Percentiles rank a stretch among this genome's conserved stretches.
Evolutionary conservation across 768 basidiomycete genomes (phyloP).

Genomic region (Mycena metata): DNA sequence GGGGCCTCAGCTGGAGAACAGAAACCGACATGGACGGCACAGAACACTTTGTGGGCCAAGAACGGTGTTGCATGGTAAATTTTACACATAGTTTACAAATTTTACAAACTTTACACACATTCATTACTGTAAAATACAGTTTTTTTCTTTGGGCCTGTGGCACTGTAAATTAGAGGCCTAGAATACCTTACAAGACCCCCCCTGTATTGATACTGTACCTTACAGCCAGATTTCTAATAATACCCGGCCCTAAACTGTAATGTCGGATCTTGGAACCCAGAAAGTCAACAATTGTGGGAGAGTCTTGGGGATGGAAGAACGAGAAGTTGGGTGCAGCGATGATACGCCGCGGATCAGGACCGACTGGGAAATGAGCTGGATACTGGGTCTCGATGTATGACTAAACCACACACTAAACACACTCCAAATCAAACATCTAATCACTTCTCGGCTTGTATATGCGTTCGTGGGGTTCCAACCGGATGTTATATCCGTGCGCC

Average conservation of each 20-base stretch:
- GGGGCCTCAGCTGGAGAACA: neutral
- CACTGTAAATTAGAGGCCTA: slow-evolving; percentile 9
- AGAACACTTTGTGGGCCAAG: slow-evolving; percentile 1
- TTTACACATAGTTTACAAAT: neutral
- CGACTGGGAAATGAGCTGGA: too few species aligned
- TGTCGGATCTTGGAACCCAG: too few species aligned
- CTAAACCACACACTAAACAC: too few species aligned
- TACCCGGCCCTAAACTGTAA: slow-evolving; percentile 5
- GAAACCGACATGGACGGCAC: neutral
- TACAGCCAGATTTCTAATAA: neutral
- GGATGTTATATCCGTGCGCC: too few species aligned
- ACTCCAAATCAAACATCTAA: too few species aligned
- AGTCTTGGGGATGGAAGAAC: too few species aligned
- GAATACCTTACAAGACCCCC: neutral
- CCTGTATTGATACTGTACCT: slow-evolving; percentile 1
- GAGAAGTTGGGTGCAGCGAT: too few species aligned
- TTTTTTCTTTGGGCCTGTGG: neutral
- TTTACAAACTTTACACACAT: slow-evolving; percentile 6
- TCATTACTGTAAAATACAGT: neutral
- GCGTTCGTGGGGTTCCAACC: too few species aligned
- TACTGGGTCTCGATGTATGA: too few species aligned
- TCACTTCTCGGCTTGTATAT: too few species aligned
- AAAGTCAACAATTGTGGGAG: too few species aligned
- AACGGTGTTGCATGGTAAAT: neutral
- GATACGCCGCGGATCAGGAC: too few species aligned